Evolutionary conservation across 495 filamentous ascomycete species (phyloP).

Genomic region (Pseudomonodictys pantanalensis): DNA sequence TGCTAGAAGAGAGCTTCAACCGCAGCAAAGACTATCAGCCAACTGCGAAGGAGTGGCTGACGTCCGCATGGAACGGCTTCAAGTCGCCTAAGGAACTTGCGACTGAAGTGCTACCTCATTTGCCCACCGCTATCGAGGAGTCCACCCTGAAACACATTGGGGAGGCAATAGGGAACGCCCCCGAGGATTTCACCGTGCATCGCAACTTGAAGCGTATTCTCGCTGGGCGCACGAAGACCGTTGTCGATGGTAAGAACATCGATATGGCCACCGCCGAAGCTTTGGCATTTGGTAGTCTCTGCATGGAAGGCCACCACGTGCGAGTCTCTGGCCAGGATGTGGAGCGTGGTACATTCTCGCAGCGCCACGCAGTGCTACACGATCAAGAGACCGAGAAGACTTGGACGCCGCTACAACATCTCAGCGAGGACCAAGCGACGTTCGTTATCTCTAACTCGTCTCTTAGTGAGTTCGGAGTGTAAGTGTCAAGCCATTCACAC

Average conservation of each 20-base stretch:
- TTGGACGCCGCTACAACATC: slow-evolving; percentile 86
- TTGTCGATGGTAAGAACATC: slow-evolving; percentile 88
- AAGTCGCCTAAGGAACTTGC: slow-evolving; percentile 98
- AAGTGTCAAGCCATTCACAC: slow-evolving; percentile 37
- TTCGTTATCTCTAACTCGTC: slow-evolving; percentile 98
- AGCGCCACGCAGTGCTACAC: slow-evolving; percentile 94
- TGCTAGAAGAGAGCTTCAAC: slow-evolving; percentile 94
- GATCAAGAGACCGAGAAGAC: slow-evolving; percentile 92
- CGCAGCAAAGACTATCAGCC: slow-evolving; percentile 97
- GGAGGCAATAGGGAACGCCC: slow-evolving; percentile 66
- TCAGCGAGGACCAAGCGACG: slow-evolving; percentile 83
- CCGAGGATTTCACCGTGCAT: slow-evolving; percentile 84
- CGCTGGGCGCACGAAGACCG: slow-evolving; percentile 81
- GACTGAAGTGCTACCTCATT: slow-evolving; percentile 89
- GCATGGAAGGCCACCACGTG: slow-evolving; percentile 90
- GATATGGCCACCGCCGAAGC: slow-evolving; percentile 98
- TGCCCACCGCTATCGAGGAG: slow-evolving; percentile 73
- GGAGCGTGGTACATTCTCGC: slow-evolving; percentile 98
- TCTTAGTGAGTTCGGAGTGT: slow-evolving; percentile 87
- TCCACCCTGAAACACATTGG: slow-evolving; percentile 75
- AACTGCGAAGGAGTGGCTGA: slow-evolving; percentile 95
- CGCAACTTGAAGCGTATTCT: slow-evolving; percentile 97
- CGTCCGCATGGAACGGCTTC: slow-evolving; percentile 98
- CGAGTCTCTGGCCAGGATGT: slow-evolving; percentile 98
- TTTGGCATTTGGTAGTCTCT: slow-evolving; percentile 88